Percentiles rank a stretch among this genome's conserved stretches.
Conservation (phyloP, 2,329 filamentous ascomycete species). For the Neonectria punicea region DNA sequence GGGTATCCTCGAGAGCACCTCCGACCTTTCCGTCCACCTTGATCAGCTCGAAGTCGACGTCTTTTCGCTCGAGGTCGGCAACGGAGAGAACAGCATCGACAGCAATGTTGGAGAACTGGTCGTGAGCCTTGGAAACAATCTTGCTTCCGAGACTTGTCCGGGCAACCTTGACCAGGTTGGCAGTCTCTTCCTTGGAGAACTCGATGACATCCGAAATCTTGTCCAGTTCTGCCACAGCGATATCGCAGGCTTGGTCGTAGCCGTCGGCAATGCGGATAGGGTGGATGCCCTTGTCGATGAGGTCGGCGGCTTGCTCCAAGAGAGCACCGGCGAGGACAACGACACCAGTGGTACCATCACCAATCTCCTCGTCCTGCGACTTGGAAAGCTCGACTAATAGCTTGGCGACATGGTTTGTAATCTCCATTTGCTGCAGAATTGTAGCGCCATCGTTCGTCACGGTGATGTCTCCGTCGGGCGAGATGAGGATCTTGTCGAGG, state of each 20-base stretch:
- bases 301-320: conserved; percentile 93
- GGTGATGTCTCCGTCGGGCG: conserved; percentile 97
- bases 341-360: conserved; percentile 97
- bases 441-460: conserved; percentile 99
- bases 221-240: conserved; percentile 92
- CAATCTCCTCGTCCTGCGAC: conserved; percentile 98
- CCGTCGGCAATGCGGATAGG: conserved; percentile 98
- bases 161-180: conserved; percentile 92
- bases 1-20: conserved; percentile 89
- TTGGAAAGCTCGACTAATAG: conserved; percentile 96
- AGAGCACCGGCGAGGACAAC: conserved; percentile 95
- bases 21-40: conserved; percentile 99
- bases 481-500: conserved; percentile 99
- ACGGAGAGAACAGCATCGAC: conserved; percentile 97
- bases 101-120: conserved; percentile 97
- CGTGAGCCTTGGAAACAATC: conserved; percentile 98
- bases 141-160: conserved; percentile 97
- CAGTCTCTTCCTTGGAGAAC: conserved; percentile 82
- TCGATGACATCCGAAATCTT: conserved; percentile 91
- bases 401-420: conserved; percentile 98
- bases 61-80: conserved; percentile 93
- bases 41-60: conserved; percentile 98
- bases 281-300: conserved; percentile 99
- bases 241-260: conserved; percentile 97
- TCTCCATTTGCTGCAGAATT: conserved; percentile 98